Conservation (phyloP, 352 stramenopile genomes). For the Phytophthora fragariaefolia region DNA sequence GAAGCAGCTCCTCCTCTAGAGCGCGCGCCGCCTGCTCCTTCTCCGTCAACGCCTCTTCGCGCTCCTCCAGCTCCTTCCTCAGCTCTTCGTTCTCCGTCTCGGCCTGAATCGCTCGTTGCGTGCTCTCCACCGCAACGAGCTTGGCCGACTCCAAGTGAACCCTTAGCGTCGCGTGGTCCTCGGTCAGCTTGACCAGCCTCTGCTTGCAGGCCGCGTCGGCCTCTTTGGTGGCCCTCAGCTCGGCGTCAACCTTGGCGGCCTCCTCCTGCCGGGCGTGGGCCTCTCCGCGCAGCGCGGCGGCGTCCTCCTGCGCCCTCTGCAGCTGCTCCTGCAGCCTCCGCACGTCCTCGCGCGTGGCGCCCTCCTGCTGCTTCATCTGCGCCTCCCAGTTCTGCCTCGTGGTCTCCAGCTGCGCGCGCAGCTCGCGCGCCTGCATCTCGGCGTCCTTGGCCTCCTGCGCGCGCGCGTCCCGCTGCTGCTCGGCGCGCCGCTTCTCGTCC, state of each 20-base stretch:
- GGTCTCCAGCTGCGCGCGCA: slow-evolving; percentile 35
- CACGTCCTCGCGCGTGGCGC: slow-evolving; percentile 39
- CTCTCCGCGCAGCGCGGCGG: slow-evolving; percentile 56
- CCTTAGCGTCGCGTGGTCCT: slow-evolving; percentile 60
- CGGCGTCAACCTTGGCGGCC: slow-evolving; percentile 40
- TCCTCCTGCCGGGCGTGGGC: slow-evolving; percentile 62
- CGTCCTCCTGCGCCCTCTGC: slow-evolving; percentile 48
- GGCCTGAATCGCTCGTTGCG: slow-evolving; percentile 43
- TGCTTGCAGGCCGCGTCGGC: slow-evolving; percentile 45
- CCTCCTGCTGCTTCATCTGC: slow-evolving; percentile 37
- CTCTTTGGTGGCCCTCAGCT: slow-evolving; percentile 48
- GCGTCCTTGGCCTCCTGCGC: slow-evolving; percentile 11
- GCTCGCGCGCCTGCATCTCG: slow-evolving; percentile 29
- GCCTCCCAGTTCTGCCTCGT: slow-evolving; percentile 34
- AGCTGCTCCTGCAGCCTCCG: slow-evolving; percentile 37
- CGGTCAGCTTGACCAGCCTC: slow-evolving; percentile 68
- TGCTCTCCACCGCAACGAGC: slow-evolving; percentile 42
- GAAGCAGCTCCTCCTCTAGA: slow-evolving; percentile 38
- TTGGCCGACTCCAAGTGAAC: slow-evolving; percentile 50
- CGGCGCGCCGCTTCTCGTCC: slow-evolving; percentile 49
- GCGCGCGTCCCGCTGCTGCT: slow-evolving; percentile 37
- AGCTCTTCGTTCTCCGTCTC: slow-evolving; percentile 52
- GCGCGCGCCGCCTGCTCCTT: slow-evolving; percentile 23
- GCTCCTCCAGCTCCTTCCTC: slow-evolving; percentile 30
- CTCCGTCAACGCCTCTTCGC: slow-evolving; percentile 16